These are phyloP conservation scores for Acacia crassicarpa DNA, from an alignment of 306 rosid genomes.

Conservation along the genomic window DNA sequence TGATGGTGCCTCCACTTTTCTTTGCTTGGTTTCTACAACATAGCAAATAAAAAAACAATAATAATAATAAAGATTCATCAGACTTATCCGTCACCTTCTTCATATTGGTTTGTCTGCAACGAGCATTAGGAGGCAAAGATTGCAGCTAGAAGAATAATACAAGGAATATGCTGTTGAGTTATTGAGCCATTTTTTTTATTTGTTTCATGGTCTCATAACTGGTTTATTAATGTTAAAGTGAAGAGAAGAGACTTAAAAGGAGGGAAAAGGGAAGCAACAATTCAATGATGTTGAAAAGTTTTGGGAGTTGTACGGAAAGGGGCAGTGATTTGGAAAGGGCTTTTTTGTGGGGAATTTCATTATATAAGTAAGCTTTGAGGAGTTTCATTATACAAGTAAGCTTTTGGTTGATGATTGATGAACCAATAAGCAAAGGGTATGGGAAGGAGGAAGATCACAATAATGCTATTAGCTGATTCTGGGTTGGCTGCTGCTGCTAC, in stretches of 20 bases:
- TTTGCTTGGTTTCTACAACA: neutral
- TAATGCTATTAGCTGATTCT: neutral
- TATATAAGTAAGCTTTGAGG: neutral
- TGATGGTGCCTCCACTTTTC: neutral
- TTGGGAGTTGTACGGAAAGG: neutral
- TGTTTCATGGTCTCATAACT: neutral
- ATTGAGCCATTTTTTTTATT: neutral
- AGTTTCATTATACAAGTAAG: constrained; percentile 8
- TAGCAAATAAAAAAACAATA: neutral
- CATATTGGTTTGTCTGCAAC: neutral
- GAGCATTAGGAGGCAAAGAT: neutral
- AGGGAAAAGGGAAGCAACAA: neutral
- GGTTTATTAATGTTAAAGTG: neutral
- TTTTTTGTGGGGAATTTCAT: constrained; percentile 17
- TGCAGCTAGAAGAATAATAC: neutral
- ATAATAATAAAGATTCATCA: neutral
- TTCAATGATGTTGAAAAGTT: neutral
- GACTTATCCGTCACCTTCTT: neutral
- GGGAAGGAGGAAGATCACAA: constrained; percentile 10
- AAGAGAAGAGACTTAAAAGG: neutral
- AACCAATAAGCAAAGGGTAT: constrained; percentile 27
- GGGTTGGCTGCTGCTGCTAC: neutral
- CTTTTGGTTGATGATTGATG: constrained; percentile 8
- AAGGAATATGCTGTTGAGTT: constrained; percentile 16
- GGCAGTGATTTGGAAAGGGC: constrained; percentile 25